Evolutionary conservation across 1,284 basidiomycete species (phyloP), one percentile per base, ranked within the genome.

Genomic region (Trametes sp.): DNA sequence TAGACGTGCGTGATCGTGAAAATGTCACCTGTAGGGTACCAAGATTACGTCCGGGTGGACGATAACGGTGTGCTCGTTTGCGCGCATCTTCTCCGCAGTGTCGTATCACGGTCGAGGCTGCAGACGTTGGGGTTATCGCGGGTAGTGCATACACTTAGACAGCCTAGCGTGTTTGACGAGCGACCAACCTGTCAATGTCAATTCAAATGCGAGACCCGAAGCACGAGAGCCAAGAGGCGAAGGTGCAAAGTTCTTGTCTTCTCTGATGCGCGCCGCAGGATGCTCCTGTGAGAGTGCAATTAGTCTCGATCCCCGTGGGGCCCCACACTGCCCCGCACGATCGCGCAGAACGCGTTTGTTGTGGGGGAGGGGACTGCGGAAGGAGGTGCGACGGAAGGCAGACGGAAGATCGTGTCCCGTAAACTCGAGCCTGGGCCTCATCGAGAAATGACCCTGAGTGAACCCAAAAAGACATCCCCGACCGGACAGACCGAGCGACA

Each of bases 1-100:
- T 44, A 50, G 36, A n/a, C 23, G 50, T 35, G 48, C 45, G 49
- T 26, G 57, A 49, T 54, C 59, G 52, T 53, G 46, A 29, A 33
- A 44, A 60, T 31, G 64, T 29, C 63, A 86, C 84, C 84, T 79
- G 74, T 95, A 95, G 0, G 93, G 94, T 0, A 94, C 88, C 8
- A 95, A 80, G 23, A 92, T 79, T 38, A 91, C 83, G 35, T 81
- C 82, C 33, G 79, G 71, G 5, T 89, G 90, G 26, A 87, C 78
- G n/a, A 95, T 78, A 16, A 86, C 80, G 0, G 82, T 87, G 54
- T 82, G 77, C 62, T 85, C 80, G 77, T 93, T 93, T 64, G 84
- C 75, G 59, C 79, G 80, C 91, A 93, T 93, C 61, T n/a, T 36
- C 50, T 31, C 57, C 28, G 31, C 23, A 26, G 23, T 21, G 2